Percentiles rank a stretch among this genome's conserved stretches.
Evolutionary conservation across 169 alveolate genomes (phyloP).

Genomic region (Eimeria falciformis): DNA sequence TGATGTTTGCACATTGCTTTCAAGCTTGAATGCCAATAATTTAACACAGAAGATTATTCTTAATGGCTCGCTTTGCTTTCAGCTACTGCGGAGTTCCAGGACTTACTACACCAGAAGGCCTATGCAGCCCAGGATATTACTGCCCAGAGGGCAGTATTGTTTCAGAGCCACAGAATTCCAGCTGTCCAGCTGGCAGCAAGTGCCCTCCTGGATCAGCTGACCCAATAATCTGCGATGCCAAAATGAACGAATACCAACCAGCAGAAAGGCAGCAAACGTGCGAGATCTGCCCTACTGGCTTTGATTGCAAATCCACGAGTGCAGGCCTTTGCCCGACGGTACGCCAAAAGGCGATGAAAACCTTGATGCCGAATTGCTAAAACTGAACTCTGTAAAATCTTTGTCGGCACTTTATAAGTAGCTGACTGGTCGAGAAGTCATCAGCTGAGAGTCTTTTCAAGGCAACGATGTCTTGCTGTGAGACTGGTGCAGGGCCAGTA

Average conservation of each 20-base stretch:
- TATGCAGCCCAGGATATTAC: constrained; percentile 44
- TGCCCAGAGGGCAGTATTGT: constrained; percentile 62
- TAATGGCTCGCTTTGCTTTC: background rate
- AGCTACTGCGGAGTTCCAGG: constrained; percentile 67
- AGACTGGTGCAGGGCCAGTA: constrained; percentile 35
- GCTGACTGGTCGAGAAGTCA: too few species aligned
- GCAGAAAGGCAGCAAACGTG: constrained; percentile 11
- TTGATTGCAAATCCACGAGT: constrained; percentile 16
- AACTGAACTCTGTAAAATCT: too few species aligned
- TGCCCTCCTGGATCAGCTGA: constrained; percentile 64
- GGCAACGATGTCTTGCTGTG: background rate
- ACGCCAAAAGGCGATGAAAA: background rate
- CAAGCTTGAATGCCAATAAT: too few species aligned
- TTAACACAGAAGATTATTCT: too few species aligned
- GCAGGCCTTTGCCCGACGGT: constrained; percentile 56
- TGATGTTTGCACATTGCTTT: too few species aligned
- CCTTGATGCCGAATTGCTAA: too few species aligned
- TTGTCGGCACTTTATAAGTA: too few species aligned
- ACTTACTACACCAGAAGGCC: constrained; percentile 2
- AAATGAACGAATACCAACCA: constrained; percentile 55
- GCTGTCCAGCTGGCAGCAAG: constrained; percentile 53
- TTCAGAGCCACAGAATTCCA: constrained; percentile 14
- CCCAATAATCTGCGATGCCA: constrained; percentile 14
- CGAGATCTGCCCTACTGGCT: constrained; percentile 60
- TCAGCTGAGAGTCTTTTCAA: too few species aligned